phyloP scores from a whole-genome alignment of 2,329 filamentous ascomycete species.

The Colletotrichum cereale region DNA sequence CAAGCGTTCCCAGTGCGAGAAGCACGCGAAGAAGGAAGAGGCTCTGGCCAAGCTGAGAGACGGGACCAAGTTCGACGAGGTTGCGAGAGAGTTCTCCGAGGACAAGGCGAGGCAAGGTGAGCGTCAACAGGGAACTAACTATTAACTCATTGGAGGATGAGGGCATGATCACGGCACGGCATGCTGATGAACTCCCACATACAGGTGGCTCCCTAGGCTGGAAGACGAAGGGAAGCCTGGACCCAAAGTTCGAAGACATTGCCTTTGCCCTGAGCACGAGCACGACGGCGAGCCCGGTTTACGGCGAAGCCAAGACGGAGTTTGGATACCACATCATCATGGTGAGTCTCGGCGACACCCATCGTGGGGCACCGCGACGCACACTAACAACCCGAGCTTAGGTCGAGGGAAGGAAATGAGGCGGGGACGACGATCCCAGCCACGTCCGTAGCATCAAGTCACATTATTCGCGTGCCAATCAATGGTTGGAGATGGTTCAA shows the following conservation, averaged over 20 bases:
- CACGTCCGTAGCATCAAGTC: constrained; percentile 3
- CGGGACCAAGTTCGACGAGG: constrained; percentile 80
- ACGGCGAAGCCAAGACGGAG: constrained; percentile 78
- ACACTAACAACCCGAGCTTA: constrained; percentile 40
- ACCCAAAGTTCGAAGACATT: constrained; percentile 78
- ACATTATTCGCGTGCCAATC: background rate
- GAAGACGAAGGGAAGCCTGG: constrained; percentile 76
- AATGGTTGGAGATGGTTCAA: constrained; percentile 30
- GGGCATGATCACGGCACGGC: background rate
- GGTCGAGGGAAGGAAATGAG: constrained; percentile 58
- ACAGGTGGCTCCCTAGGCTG: constrained; percentile 78
- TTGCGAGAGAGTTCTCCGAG: constrained; percentile 79
- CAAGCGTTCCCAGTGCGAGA: constrained; percentile 69
- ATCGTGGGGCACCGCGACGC: background rate
- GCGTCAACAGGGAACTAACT: constrained; percentile 1
- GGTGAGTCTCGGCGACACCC: constrained; percentile 58
- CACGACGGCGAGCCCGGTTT: constrained; percentile 72
- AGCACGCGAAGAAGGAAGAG: constrained; percentile 83
- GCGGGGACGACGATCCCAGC: background rate
- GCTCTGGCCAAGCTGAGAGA: constrained; percentile 76
- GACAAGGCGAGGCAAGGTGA: constrained; percentile 79
- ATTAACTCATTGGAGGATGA: background rate
- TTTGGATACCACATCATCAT: constrained; percentile 87
- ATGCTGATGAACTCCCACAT: constrained; percentile 7
- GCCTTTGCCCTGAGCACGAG: constrained; percentile 78